A percentile compares a stretch with the other conserved stretches of the same genome.
Evolutionary conservation across 768 basidiomycete species (phyloP).

Genomic region (Boletus tylopilopsis): DNA sequence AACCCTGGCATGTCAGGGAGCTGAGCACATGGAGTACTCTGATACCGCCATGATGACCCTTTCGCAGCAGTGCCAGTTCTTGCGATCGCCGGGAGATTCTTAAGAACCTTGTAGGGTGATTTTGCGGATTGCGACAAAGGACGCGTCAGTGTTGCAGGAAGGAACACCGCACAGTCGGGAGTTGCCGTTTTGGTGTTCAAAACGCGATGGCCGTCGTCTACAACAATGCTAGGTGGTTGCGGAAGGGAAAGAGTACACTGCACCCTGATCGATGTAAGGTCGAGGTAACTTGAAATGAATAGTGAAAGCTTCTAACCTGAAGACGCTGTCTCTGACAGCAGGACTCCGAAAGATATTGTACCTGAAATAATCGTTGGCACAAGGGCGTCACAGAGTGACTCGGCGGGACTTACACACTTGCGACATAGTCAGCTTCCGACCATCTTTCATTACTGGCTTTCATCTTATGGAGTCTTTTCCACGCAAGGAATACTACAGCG

Average conservation of each 20-base stretch:
- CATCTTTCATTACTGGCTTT: constrained; percentile 42
- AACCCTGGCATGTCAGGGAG: constrained; percentile 46
- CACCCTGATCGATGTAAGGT: constrained; percentile 31
- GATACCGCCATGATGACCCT: constrained; percentile 48
- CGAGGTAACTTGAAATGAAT: neutral
- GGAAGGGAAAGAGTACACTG: constrained; percentile 49
- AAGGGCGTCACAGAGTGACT: neutral
- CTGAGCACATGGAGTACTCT: constrained; percentile 46
- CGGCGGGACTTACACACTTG: constrained; percentile 44
- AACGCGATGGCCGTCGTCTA: constrained; percentile 34
- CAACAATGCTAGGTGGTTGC: constrained; percentile 34
- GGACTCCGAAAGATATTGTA: constrained; percentile 49
- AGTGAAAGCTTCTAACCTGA: constrained; percentile 34
- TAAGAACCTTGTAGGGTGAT: constrained; percentile 48
- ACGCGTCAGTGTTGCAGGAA: constrained; percentile 37
- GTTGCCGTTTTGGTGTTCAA: constrained; percentile 44
- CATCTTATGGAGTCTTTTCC: constrained; percentile 43
- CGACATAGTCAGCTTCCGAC: constrained; percentile 53
- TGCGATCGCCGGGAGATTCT: constrained; percentile 34
- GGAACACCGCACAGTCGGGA: constrained; percentile 49
- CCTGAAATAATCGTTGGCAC: constrained; percentile 21
- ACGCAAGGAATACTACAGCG: constrained; percentile 40
- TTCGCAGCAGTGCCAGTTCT: constrained; percentile 36
- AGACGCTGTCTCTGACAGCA: constrained; percentile 39
- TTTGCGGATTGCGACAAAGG: constrained; percentile 40